phyloP scores from a whole-genome alignment of 352 stramenopile species.

The Pythium brachiatum region DNA sequence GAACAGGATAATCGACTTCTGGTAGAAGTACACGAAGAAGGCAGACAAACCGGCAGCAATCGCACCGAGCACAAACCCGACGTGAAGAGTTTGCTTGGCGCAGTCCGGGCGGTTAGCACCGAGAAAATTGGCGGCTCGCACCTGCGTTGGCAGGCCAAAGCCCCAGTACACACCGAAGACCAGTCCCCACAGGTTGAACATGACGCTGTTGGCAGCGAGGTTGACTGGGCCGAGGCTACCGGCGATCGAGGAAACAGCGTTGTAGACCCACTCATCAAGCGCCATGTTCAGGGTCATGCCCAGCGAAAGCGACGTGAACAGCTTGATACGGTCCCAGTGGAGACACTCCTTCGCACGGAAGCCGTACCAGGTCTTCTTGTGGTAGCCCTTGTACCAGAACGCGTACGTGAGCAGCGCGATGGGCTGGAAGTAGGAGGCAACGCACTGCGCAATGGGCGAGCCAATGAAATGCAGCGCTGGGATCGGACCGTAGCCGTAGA shows the following conservation, averaged over 20 bases:
- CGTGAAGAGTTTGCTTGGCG: conserved; percentile 52
- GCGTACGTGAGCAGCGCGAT: conserved; percentile 63
- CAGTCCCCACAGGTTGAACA: conserved; percentile 82
- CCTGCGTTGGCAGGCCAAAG: conserved; percentile 76
- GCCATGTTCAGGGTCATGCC: conserved; percentile 79
- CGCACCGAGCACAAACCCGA: conserved; percentile 66
- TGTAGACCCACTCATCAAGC: conserved; percentile 82
- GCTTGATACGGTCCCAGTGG: conserved; percentile 59
- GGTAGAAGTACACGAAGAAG: conserved; percentile 47
- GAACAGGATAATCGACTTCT: conserved; percentile 43
- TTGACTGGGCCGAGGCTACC: conserved; percentile 57
- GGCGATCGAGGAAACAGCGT: conserved; percentile 68
- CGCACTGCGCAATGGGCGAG: conserved; percentile 63
- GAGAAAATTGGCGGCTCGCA: conserved; percentile 73
- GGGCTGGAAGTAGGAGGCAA: conserved; percentile 74
- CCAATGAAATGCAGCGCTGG: conserved; percentile 65
- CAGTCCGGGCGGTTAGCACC: conserved; percentile 57
- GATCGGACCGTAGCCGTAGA: conserved; percentile 70
- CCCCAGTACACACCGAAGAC: conserved; percentile 86
- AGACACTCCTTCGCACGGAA: conserved; percentile 54
- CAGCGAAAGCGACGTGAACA: conserved; percentile 60
- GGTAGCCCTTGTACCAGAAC: conserved; percentile 79
- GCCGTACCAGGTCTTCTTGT: conserved; percentile 78
- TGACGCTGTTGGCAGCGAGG: conserved; percentile 75
- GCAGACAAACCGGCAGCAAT: conserved; percentile 53